Evolutionary conservation across 768 basidiomycete species (phyloP).

Genomic region (Leccinum variicolor): DNA sequence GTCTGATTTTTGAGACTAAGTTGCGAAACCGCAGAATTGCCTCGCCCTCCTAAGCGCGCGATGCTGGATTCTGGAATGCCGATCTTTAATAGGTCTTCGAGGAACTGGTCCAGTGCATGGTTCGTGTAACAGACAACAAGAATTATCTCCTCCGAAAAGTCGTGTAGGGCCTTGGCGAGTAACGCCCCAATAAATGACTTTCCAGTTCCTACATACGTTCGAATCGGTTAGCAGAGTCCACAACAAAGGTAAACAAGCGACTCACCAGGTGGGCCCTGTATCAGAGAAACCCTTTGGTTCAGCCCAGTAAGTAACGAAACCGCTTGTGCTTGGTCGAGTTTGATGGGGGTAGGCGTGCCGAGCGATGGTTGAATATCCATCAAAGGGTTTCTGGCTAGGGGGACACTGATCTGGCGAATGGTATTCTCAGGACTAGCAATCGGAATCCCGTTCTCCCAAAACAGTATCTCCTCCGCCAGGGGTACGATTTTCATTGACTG

Average conservation of each 20-base stretch:
- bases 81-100: constrained; percentile 57
- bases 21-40: constrained; percentile 43
- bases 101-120: constrained; percentile 68
- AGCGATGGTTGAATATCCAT: constrained; percentile 43
- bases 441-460: constrained; percentile 41
- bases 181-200: constrained; percentile 71
- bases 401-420: constrained; percentile 24
- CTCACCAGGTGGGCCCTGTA: constrained; percentile 77
- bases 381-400: constrained; percentile 30
- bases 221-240: background rate
- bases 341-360: constrained; percentile 36
- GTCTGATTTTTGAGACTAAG: constrained; percentile 43
- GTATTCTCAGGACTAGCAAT: constrained; percentile 9
- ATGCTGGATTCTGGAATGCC: constrained; percentile 50
- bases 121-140: constrained; percentile 73
- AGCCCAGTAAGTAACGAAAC: constrained; percentile 47
- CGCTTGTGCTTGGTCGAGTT: constrained; percentile 50
- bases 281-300: constrained; percentile 53
- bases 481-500: constrained; percentile 46
- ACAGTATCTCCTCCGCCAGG: constrained; percentile 47
- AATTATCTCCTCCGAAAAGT: constrained; percentile 43
- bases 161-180: constrained; percentile 55
- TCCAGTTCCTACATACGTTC: constrained; percentile 50
- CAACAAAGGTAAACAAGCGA: constrained; percentile 12
- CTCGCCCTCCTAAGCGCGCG: constrained; percentile 56